Evolutionary conservation across 2,329 filamentous ascomycete species (phyloP).

Genomic region (Ascochyta viciae-villosae): DNA sequence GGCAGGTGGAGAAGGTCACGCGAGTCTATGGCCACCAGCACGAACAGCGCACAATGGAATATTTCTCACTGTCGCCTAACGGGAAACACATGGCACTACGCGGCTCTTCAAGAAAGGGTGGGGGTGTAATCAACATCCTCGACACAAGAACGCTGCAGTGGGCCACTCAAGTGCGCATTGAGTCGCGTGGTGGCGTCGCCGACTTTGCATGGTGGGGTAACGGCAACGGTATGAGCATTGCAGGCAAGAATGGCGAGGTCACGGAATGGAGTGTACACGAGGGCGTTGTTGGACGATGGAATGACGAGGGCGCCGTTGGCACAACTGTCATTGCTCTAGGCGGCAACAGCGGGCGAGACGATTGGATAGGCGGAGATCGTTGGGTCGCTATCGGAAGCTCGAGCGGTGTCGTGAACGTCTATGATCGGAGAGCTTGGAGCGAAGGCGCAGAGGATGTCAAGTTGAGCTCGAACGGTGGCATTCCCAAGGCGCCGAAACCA

Average conservation of each 20-base stretch:
- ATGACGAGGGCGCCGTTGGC: slow-evolving; percentile 86
- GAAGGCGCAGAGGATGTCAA: slow-evolving; percentile 31
- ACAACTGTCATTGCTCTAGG: slow-evolving; percentile 84
- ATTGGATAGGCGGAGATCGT: slow-evolving; percentile 74
- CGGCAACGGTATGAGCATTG: slow-evolving; percentile 80
- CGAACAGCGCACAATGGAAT: slow-evolving; percentile 90
- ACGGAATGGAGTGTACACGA: slow-evolving; percentile 82
- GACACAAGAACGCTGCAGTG: slow-evolving; percentile 84
- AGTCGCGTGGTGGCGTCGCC: slow-evolving; percentile 81
- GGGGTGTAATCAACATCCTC: slow-evolving; percentile 86
- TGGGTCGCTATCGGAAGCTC: slow-evolving; percentile 90
- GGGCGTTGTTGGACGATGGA: slow-evolving; percentile 81
- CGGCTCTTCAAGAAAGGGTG: slow-evolving; percentile 81
- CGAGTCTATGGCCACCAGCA: slow-evolving; percentile 76
- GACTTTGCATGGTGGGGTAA: slow-evolving; percentile 95
- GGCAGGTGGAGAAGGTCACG: slow-evolving; percentile 81
- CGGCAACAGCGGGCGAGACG: slow-evolving; percentile 67
- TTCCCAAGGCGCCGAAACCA: slow-evolving; percentile 75
- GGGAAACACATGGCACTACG: slow-evolving; percentile 85
- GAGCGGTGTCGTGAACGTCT: slow-evolving; percentile 90
- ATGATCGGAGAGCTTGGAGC: slow-evolving; percentile 76
- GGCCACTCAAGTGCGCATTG: slow-evolving; percentile 81
- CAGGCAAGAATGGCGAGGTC: slow-evolving; percentile 86
- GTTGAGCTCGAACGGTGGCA: slow-evolving; percentile 49
- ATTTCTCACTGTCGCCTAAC: slow-evolving; percentile 85